Percentiles rank a stretch among this genome's conserved stretches.
phyloP scores from a whole-genome alignment of 305 asterid genomes.

The Plantago coronopus region DNA sequence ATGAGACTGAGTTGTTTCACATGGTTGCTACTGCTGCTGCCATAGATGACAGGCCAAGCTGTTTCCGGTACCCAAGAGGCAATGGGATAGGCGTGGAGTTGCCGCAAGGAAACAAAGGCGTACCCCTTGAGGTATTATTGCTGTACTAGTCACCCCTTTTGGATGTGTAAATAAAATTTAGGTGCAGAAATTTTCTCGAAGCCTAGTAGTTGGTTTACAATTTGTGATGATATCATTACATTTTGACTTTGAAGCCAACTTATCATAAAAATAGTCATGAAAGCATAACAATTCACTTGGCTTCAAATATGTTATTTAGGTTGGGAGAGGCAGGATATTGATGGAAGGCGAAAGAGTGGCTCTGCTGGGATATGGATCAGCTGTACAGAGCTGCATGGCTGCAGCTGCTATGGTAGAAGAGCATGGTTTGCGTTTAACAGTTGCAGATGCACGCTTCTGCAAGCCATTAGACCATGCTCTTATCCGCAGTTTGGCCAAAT shows the following conservation, averaged over 20 bases:
- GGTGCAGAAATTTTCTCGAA: no score
- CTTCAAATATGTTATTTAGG: constrained; percentile 32
- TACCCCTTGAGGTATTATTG: constrained; percentile 64
- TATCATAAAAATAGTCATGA: not conserved
- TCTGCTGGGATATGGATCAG: constrained; percentile 82
- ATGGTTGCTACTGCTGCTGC: constrained; percentile 98
- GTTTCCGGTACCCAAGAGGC: constrained; percentile 94
- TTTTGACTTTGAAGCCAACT: not conserved
- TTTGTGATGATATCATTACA: not conserved
- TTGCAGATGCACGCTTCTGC: constrained; percentile 96
- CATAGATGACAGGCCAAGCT: constrained; percentile 86
- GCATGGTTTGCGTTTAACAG: constrained; percentile 62
- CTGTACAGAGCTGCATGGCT: constrained; percentile 82
- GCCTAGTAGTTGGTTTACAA: no score
- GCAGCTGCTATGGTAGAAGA: constrained; percentile 69
- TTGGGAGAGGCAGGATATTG: constrained; percentile 79
- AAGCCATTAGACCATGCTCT: constrained; percentile 81
- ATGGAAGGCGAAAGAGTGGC: constrained; percentile 89
- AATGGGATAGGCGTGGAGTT: constrained; percentile 79
- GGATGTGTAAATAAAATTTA: not conserved
- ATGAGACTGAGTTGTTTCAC: constrained; percentile 85
- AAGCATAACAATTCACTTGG: not conserved
- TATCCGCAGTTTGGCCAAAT: constrained; percentile 74
- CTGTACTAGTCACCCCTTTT: constrained; percentile 3
- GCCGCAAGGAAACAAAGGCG: constrained; percentile 85